phyloP scores from a whole-genome alignment of 306 rosid genomes.

The Astragalus glycyphyllos region DNA sequence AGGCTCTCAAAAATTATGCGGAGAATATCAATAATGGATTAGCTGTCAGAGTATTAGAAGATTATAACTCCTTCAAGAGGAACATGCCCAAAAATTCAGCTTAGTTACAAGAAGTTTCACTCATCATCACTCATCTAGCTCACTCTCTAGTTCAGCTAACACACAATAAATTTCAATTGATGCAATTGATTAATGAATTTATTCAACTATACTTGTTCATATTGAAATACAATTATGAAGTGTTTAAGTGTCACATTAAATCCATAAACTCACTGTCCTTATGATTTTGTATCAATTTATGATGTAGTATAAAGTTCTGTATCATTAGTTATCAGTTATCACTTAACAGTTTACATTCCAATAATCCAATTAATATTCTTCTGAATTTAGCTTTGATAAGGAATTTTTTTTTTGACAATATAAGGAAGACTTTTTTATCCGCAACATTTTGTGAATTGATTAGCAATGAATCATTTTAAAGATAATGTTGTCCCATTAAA shows the following conservation, averaged over 20 bases:
- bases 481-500: background rate
- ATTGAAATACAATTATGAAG: background rate
- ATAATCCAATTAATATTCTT: too few relatives aligned
- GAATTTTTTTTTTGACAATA: too few relatives aligned
- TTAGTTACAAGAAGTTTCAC: background rate
- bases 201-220: background rate
- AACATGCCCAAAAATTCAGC: background rate
- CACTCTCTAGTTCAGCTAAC: background rate
- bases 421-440: too few relatives aligned
- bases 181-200: background rate
- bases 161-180: background rate
- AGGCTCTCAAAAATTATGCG: constrained; percentile 28
- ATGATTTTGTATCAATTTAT: background rate
- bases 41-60: constrained; percentile 38
- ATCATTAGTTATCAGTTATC: too few relatives aligned
- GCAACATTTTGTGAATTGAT: background rate
- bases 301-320: background rate
- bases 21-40: constrained; percentile 44
- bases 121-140: background rate
- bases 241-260: too few relatives aligned
- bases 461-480: too few relatives aligned
- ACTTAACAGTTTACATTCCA: too few relatives aligned
- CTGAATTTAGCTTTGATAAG: too few relatives aligned
- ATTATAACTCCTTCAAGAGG: constrained; percentile 40
- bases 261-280: background rate